Evolutionary conservation across 192 early-diverging fungal species (phyloP).

Genomic region (Linnemannia zychae): DNA sequence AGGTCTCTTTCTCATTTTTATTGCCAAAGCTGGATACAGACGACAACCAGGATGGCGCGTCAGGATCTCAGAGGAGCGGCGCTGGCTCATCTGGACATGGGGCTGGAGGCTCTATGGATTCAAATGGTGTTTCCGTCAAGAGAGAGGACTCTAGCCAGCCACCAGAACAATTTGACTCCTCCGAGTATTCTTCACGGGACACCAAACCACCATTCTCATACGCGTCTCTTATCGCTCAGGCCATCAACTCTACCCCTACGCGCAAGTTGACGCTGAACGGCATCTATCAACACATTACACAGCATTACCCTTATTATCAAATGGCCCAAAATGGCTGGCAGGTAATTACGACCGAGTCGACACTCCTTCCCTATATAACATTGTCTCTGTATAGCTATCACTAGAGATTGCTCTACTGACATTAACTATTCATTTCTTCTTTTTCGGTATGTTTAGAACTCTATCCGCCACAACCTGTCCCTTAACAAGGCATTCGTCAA

Average conservation of each 20-base stretch:
- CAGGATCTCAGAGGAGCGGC: conserved; percentile 17
- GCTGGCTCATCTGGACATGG: not conserved
- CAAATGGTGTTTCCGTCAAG: conserved; percentile 20
- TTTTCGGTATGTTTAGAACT: conserved; percentile 81
- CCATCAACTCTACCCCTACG: conserved; percentile 80
- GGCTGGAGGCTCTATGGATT: not conserved
- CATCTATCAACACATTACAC: conserved; percentile 89
- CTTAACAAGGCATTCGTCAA: conserved; percentile 95
- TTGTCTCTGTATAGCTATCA: no score
- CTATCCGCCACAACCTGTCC: conserved; percentile 96
- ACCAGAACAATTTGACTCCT: conserved; percentile 34
- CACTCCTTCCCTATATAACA: no score
- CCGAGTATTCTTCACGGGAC: conserved; percentile 57
- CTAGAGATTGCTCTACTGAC: not conserved
- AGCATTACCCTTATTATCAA: conserved; percentile 89
- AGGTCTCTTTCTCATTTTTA: conserved; percentile 84
- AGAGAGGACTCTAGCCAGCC: conserved; percentile 32
- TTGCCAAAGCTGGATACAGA: conserved; percentile 71
- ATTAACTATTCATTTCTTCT: not conserved
- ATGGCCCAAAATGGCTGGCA: conserved; percentile 93
- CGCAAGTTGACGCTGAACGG: conserved; percentile 88
- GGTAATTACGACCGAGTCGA: conserved; percentile 58
- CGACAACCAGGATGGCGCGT: conserved; percentile 31
- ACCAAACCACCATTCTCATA: conserved; percentile 91
- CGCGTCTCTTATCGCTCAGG: conserved; percentile 90